A percentile compares a stretch with the other conserved stretches of the same genome.
Evolutionary conservation across 805 yeast genomes (phyloP).

Genomic region (Nakazawaea laoshanensis): DNA sequence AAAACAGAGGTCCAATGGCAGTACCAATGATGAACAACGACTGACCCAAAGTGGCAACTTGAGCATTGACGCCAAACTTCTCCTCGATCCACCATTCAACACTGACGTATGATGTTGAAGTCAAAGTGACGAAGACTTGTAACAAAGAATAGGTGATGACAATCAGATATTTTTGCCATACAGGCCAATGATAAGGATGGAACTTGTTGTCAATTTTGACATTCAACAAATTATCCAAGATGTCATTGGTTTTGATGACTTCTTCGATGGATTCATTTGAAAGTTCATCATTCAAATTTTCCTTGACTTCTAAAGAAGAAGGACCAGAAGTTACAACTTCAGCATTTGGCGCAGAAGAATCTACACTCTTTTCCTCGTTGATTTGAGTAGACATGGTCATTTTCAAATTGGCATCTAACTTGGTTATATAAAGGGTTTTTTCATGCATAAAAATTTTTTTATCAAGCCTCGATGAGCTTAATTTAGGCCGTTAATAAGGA

Average conservation of each 20-base stretch:
- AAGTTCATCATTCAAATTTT: constrained; percentile 1
- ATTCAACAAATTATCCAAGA: constrained; percentile 6
- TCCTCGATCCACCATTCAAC: constrained; percentile 21
- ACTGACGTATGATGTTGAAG: constrained; percentile 25
- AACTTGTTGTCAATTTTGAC: background rate
- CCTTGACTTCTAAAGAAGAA: background rate
- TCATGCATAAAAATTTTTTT: too few relatives aligned
- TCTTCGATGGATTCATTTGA: constrained; percentile 3
- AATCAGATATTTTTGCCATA: constrained; percentile 17
- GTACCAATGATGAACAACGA: constrained; percentile 27
- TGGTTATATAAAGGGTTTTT: too few relatives aligned
- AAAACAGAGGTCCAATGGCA: constrained; percentile 25
- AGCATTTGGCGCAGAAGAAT: too few relatives aligned
- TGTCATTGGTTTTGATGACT: background rate
- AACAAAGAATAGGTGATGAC: constrained; percentile 18
- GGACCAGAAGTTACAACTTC: too few relatives aligned
- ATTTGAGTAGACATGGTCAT: too few relatives aligned
- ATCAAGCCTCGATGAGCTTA: too few relatives aligned
- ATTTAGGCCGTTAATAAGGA: too few relatives aligned
- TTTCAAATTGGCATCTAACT: too few relatives aligned
- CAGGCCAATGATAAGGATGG: constrained; percentile 25
- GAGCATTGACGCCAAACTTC: constrained; percentile 17
- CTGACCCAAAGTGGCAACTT: constrained; percentile 25
- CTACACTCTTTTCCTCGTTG: too few relatives aligned
- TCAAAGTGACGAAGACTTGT: constrained; percentile 22